Evolutionary conservation across 2,329 filamentous ascomycete species (phyloP), one percentile per base, ranked within the genome.

Genomic region (Penicillium janthinellum): DNA sequence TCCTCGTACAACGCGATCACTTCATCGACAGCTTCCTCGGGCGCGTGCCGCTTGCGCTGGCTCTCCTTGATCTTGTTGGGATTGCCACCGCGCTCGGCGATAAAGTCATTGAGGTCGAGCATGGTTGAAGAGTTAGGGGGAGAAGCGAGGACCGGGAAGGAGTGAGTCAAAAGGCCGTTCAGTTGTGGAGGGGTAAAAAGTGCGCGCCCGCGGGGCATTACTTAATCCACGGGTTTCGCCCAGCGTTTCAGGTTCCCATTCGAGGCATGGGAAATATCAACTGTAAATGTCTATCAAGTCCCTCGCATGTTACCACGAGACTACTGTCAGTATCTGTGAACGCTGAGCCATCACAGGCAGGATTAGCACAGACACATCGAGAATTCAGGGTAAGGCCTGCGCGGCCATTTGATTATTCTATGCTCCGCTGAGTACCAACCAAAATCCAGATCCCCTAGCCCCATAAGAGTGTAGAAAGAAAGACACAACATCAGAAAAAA

Each of bases 11-110:
- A 81, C 22, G 84, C 84, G 74, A 97, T 95, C 61, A 98, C 87
- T 79, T 96, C 90, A 80, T 99, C 94, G 28, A 99, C 94, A 50
- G 89, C 82, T 73, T 92, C 90, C 71, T 92, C 90, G 14, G 88
- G 84, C 51, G 91, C 93, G 81, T 87, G 86, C 69, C 95, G 88
- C 73, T 88, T 88, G 69, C 90, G 86, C 79, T 99, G 95, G 65
- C 90, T 95, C 77, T 97, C 92, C 77, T 90, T 90, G 78, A 99
- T 95, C 81, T 88, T 89, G 74, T 96, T 90, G 15, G 92, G 91
- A 79, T 98, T 87, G 69, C 95, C 95, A 67, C 94, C 95, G 70
- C 92, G 90, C 78, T 97, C 92, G 74, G 85, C 79, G 72, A 94
- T 89, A 75, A 94, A 92, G 74, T 93, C 90, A 68, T 85, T 83